Percentiles rank a stretch among this genome's conserved stretches.
phyloP scores from a whole-genome alignment of 371 early-diverging fungal species.

The Batrachochytrium dendrobatidis region DNA sequence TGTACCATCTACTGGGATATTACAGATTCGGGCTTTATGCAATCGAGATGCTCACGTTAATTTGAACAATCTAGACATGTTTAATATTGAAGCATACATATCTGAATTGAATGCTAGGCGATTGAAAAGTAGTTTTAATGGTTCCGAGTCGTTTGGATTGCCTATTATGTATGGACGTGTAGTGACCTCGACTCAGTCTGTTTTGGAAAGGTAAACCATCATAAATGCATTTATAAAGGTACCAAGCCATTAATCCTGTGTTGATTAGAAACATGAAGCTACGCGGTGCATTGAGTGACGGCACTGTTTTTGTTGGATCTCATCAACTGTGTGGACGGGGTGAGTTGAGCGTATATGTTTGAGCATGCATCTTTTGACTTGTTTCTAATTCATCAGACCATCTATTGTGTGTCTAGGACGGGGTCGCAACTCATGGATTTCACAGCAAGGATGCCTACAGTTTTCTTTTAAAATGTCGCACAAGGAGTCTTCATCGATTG shows the following conservation, averaged over 20 bases:
- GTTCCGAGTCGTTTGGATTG: not conserved
- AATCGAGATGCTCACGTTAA: too few species aligned
- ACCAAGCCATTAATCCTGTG: constrained; percentile 1
- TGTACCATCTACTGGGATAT: not conserved
- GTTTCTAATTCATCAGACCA: not conserved
- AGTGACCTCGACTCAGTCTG: constrained; percentile 80
- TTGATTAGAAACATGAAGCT: not conserved
- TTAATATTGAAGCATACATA: constrained; percentile 40
- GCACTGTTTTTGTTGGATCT: constrained; percentile 69
- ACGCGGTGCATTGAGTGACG: constrained; percentile 49
- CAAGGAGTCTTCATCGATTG: constrained; percentile 46
- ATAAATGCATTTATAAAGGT: not conserved
- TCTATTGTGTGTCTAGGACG: constrained; percentile 45
- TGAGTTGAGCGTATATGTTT: constrained; percentile 13
- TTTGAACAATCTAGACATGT: constrained; percentile 16
- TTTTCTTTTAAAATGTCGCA: constrained; percentile 77
- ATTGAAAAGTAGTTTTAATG: too few species aligned
- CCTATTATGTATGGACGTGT: constrained; percentile 53
- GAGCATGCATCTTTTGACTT: not conserved
- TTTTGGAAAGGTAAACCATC: constrained; percentile 67
- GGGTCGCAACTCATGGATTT: constrained; percentile 89
- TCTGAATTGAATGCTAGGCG: constrained; percentile 21
- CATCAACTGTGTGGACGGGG: constrained; percentile 74
- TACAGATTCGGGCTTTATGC: not conserved
- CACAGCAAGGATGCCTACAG: constrained; percentile 81